phyloP scores from a whole-genome alignment of 371 early-diverging fungal genomes.

The Mucor saturninus region DNA sequence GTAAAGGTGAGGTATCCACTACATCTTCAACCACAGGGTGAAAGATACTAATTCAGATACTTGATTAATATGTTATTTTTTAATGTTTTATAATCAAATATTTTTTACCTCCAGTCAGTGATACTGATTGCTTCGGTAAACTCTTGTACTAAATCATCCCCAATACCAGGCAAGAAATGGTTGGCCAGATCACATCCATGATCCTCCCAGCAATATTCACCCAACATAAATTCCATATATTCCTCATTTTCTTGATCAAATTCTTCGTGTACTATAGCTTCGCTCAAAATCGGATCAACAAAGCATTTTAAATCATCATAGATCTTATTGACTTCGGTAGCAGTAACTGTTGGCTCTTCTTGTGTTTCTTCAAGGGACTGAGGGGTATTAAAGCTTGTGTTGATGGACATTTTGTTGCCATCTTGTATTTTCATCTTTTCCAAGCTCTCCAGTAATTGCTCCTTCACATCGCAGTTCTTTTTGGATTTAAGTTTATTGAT shows the following conservation, averaged over 20 bases:
- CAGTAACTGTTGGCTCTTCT: not conserved
- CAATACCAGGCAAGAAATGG: slow-evolving; percentile 64
- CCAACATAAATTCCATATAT: slow-evolving; percentile 58
- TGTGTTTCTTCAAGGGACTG: not conserved
- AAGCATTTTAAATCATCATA: slow-evolving; percentile 62
- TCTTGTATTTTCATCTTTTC: slow-evolving; percentile 30
- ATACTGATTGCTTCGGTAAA: slow-evolving; percentile 64
- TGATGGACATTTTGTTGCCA: slow-evolving; percentile 6
- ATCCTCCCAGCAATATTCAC: slow-evolving; percentile 74
- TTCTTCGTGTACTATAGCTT: slow-evolving; percentile 29
- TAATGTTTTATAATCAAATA: not conserved
- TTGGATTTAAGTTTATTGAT: slow-evolving; percentile 41
- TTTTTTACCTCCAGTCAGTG: slow-evolving; percentile 62
- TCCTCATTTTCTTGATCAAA: slow-evolving; percentile 47
- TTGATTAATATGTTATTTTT: too few species aligned
- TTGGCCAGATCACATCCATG: slow-evolving; percentile 67
- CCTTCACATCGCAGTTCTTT: slow-evolving; percentile 37
- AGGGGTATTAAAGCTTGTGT: slow-evolving; percentile 14
- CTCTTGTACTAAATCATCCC: slow-evolving; percentile 65
- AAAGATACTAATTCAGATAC: slow-evolving; percentile 34
- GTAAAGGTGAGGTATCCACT: slow-evolving; percentile 65
- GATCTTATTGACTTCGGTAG: slow-evolving; percentile 21
- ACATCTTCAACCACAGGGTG: slow-evolving; percentile 54
- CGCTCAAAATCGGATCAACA: slow-evolving; percentile 20
- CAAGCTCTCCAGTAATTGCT: slow-evolving; percentile 44